Conservation (phyloP, 1,139 yeast genomes). For the Pichia cactophila region DNA sequence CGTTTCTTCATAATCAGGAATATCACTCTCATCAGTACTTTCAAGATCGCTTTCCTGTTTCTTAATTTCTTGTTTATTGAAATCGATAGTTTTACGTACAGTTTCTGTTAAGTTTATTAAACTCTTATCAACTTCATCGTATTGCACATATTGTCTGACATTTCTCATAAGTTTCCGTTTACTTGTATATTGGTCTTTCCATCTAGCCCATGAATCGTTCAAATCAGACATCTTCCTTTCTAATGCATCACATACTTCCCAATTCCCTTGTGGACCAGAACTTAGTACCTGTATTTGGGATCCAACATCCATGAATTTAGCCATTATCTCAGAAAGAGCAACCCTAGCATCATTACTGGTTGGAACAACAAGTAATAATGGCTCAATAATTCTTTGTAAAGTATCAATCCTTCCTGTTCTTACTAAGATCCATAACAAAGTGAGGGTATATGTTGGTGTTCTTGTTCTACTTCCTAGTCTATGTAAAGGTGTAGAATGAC, state of each 20-base stretch:
- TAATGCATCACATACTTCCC: slow-evolving; percentile 3
- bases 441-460: slow-evolving; percentile 29
- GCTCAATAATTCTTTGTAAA: slow-evolving; percentile 28
- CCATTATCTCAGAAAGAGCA: slow-evolving; percentile 15
- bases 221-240: slow-evolving; percentile 7
- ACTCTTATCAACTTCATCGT: slow-evolving; percentile 1
- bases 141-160: slow-evolving; percentile 6
- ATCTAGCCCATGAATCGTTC: slow-evolving; percentile 8
- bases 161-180: slow-evolving; percentile 3
- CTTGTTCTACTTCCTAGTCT: slow-evolving; percentile 30
- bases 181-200: slow-evolving; percentile 13
- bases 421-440: slow-evolving; percentile 31
- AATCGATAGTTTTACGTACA: background rate
- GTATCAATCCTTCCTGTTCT: slow-evolving; percentile 22
- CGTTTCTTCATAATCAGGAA: background rate
- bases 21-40: background rate
- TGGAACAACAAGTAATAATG: slow-evolving; percentile 38
- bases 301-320: slow-evolving; percentile 13
- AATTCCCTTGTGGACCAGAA: slow-evolving; percentile 5
- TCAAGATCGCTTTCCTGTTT: background rate
- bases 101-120: background rate
- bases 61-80: background rate
- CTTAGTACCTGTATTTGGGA: slow-evolving; percentile 13
- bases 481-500: slow-evolving; percentile 28
- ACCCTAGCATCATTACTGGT: slow-evolving; percentile 22